phyloP scores from a whole-genome alignment of 208 protist genomes.

The Leishmania aethiopica region DNA sequence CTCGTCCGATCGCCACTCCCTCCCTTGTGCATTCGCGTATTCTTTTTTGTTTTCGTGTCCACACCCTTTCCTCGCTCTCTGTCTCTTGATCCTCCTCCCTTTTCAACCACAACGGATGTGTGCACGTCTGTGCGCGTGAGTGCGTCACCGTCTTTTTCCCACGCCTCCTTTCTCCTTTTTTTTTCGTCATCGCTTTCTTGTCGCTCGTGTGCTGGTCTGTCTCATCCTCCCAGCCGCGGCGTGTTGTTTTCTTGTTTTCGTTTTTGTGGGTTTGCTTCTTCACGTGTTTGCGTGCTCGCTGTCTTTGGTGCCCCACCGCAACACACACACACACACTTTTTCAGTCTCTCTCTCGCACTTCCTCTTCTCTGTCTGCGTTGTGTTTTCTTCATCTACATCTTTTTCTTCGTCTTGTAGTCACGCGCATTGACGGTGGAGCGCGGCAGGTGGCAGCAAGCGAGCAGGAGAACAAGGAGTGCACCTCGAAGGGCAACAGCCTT shows the following conservation, averaged over 20 bases:
- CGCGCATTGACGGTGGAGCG: too few species aligned
- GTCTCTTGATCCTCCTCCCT: neutral
- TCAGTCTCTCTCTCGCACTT: neutral
- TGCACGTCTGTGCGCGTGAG: neutral
- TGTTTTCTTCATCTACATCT: neutral
- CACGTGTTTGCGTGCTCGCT: neutral
- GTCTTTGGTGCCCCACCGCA: neutral
- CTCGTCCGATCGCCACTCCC: neutral
- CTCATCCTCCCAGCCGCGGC: neutral
- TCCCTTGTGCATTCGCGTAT: neutral
- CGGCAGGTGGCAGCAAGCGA: too few species aligned
- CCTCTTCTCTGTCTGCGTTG: neutral
- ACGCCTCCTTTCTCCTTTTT: neutral
- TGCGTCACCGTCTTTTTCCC: neutral
- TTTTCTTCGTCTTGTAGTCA: too few species aligned
- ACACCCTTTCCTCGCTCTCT: neutral
- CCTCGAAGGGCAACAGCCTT: neutral
- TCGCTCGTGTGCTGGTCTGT: neutral
- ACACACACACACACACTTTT: neutral
- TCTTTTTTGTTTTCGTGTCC: neutral
- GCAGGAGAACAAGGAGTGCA: too few species aligned
- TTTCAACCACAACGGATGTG: neutral
- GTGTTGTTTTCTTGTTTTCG: neutral
- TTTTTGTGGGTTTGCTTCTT: neutral
- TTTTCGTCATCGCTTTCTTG: neutral